These are phyloP conservation scores for Calophaca sinica DNA, from an alignment of 306 rosid genomes.

Conservation along the genomic window DNA sequence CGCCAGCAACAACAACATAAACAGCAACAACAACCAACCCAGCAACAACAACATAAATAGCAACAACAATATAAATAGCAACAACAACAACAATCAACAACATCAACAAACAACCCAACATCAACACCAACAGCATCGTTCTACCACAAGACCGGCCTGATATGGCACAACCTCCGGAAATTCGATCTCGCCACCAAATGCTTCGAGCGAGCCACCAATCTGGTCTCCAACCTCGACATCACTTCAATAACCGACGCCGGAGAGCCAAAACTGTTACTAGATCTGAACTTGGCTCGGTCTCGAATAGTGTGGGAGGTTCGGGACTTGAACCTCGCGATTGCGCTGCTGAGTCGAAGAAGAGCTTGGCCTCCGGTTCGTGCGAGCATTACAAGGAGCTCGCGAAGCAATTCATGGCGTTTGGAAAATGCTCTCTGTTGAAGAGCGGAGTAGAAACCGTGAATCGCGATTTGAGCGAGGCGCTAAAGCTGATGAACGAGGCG, in stretches of 20 bases:
- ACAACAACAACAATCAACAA: too few relatives aligned
- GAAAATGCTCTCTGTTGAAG: constrained; percentile 62
- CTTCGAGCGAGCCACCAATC: constrained; percentile 83
- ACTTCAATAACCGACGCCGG: constrained; percentile 50
- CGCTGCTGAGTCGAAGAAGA: constrained; percentile 80
- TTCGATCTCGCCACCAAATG: constrained; percentile 86
- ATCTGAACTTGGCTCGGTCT: constrained; percentile 78
- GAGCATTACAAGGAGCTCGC: constrained; percentile 69
- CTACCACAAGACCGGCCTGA: constrained; percentile 77
- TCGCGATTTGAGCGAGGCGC: constrained; percentile 59
- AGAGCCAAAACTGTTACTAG: constrained; percentile 68
- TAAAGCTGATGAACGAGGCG: constrained; percentile 89
- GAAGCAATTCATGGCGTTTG: constrained; percentile 67
- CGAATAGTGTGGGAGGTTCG: constrained; percentile 84
- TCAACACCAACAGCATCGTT: constrained; percentile 80
- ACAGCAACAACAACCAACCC: too few relatives aligned
- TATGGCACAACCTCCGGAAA: constrained; percentile 73
- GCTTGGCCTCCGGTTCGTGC: constrained; percentile 63
- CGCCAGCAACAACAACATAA: too few relatives aligned
- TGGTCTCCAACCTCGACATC: constrained; percentile 60
- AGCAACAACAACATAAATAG: too few relatives aligned
- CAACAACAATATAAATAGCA: too few relatives aligned
- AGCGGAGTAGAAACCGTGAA: background rate
- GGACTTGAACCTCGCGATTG: constrained; percentile 69
- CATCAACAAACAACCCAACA: too few relatives aligned